Conservation (phyloP, 1,139 yeast genomes). For the Hansenula sp. region DNA sequence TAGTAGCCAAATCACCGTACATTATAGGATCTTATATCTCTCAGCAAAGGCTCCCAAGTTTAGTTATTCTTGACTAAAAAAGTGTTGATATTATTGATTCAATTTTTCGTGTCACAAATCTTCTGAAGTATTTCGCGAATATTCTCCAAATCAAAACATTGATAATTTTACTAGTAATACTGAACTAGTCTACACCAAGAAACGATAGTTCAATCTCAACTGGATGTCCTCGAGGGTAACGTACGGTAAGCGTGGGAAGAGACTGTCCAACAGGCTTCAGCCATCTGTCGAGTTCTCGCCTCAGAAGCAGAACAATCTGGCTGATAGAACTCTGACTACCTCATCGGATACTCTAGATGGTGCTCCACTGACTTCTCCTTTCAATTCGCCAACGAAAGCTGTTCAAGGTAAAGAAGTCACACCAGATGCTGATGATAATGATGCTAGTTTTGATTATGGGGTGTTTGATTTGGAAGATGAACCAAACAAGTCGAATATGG, state of each 20-base stretch:
- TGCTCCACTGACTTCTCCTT: neutral
- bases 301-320: neutral
- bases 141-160: too few species aligned
- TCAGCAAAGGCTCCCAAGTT: neutral
- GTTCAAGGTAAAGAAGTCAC: neutral
- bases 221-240: slow-evolving; percentile 3
- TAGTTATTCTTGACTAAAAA: too few species aligned
- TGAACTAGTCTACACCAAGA: too few species aligned
- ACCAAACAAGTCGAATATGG: neutral
- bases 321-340: neutral
- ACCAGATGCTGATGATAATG: neutral
- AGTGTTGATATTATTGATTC: neutral
- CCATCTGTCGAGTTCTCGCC: slow-evolving; percentile 9
- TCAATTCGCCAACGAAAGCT: neutral
- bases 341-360: slow-evolving; percentile 1
- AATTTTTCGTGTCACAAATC: neutral
- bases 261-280: slow-evolving; percentile 4
- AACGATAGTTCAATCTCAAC: too few species aligned
- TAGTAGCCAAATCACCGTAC: slow-evolving; percentile 89
- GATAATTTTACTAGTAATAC: too few species aligned
- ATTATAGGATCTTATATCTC: slow-evolving; percentile 31
- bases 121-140: neutral
- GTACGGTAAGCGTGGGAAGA: slow-evolving; percentile 11
- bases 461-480: slow-evolving; percentile 2
- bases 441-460: neutral